Evolutionary conservation across 441 rosid genomes (phyloP).

Genomic region (Populus hybrid): DNA sequence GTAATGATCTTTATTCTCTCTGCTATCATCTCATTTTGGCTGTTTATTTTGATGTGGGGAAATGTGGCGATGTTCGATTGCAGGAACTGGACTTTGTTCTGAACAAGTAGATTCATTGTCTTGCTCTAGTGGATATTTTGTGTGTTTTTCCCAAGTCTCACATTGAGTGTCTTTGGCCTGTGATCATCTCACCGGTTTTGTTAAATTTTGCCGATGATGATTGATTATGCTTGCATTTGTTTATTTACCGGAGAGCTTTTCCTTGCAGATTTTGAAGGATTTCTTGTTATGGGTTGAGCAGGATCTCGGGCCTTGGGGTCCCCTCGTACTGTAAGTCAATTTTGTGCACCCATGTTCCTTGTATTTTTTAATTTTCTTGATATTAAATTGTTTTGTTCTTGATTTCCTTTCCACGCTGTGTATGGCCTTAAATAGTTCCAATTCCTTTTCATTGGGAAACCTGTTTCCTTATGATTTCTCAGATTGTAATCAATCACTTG

Average conservation of each 20-base stretch:
- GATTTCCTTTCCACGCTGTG: neutral
- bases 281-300: constrained; percentile 93
- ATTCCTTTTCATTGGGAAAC: neutral
- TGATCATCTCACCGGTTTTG: neutral
- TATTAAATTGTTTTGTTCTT: neutral
- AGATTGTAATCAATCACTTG: neutral
- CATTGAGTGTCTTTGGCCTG: neutral
- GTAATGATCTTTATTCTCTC: neutral
- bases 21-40: neutral
- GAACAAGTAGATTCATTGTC: neutral
- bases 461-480: neutral
- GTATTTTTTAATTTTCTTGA: constrained; percentile 4
- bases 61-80: neutral
- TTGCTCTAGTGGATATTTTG: neutral
- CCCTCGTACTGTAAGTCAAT: constrained; percentile 77
- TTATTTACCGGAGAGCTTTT: constrained; percentile 17
- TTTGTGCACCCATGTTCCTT: neutral
- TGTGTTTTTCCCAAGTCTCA: neutral
- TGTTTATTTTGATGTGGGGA: neutral
- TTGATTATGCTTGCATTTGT: constrained; percentile 1
- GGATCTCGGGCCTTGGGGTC: constrained; percentile 98
- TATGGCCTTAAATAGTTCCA: neutral
- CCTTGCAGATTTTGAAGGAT: constrained; percentile 72
- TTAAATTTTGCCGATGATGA: neutral
- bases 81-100: neutral